Evolutionary conservation across 208 protist genomes (phyloP).

Genomic region (Herpetomonas muscarum): DNA sequence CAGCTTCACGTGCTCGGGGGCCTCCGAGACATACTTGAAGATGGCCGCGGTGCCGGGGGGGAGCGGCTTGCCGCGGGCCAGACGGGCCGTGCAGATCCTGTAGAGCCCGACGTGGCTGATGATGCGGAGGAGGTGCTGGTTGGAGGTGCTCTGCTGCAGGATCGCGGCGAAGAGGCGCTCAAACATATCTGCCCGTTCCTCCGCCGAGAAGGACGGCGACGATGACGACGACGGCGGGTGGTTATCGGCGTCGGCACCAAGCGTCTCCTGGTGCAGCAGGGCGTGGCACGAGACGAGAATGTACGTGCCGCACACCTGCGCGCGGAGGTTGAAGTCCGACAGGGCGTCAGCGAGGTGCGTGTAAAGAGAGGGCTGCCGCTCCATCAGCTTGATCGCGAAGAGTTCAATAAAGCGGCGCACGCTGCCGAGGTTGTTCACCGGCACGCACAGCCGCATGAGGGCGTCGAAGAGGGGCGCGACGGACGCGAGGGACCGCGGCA

Average conservation of each 20-base stretch:
- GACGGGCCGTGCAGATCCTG: constrained; percentile 36
- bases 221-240: not conserved
- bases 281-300: constrained; percentile 68
- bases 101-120: constrained; percentile 83
- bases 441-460: constrained; percentile 46
- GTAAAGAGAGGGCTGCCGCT: constrained; percentile 55
- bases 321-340: constrained; percentile 49
- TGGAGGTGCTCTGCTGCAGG: constrained; percentile 81
- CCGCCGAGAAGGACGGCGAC: constrained; percentile 13
- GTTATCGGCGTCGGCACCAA: not conserved
- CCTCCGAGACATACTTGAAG: constrained; percentile 61
- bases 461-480: constrained; percentile 28
- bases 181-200: constrained; percentile 23
- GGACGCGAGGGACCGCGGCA: constrained; percentile 19
- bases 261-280: constrained; percentile 42
- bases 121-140: constrained; percentile 88
- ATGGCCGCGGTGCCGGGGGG: constrained; percentile 30
- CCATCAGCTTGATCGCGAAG: constrained; percentile 61
- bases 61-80: constrained; percentile 15
- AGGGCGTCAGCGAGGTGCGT: constrained; percentile 44
- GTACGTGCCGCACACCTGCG: constrained; percentile 83
- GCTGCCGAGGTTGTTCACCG: constrained; percentile 84
- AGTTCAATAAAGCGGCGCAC: constrained; percentile 88
- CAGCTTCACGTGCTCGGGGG: constrained; percentile 74
- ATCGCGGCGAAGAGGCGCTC: constrained; percentile 55